Conservation (phyloP, 2,329 filamentous ascomycete species). For the Neonectria magnoliae region DNA sequence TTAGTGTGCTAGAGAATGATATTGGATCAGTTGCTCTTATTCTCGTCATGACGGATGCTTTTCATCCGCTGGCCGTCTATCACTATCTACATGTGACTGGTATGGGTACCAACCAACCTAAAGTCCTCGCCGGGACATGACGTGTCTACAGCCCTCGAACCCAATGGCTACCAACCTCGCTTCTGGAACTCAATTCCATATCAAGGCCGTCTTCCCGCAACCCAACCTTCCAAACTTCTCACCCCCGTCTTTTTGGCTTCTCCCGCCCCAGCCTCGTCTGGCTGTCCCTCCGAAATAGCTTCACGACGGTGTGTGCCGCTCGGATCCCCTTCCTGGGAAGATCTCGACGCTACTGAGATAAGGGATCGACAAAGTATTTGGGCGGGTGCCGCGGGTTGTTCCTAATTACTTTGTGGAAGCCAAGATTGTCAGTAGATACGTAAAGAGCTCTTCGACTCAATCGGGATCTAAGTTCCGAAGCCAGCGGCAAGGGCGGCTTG, state of each 20-base stretch:
- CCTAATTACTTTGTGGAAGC: background rate
- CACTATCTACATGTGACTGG: no score
- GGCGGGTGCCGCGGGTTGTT: background rate
- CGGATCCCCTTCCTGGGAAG: constrained; percentile 5
- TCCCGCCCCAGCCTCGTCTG: background rate
- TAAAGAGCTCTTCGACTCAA: background rate
- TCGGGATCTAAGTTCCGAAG: background rate
- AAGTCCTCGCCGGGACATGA: background rate
- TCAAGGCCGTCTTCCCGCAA: background rate
- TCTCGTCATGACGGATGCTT: no score
- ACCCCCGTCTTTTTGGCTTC: background rate
- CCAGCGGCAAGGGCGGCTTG: background rate
- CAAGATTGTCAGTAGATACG: background rate
- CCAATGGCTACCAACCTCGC: background rate
- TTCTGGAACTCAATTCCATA: background rate
- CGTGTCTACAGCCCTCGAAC: background rate
- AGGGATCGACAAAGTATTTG: background rate
- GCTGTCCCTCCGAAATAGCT: background rate
- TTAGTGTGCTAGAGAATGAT: background rate
- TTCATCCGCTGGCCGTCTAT: background rate
- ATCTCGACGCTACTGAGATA: background rate
- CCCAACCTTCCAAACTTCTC: background rate
- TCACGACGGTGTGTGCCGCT: background rate
- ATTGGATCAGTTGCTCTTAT: background rate
- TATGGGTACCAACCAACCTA: no score